A percentile compares a stretch with the other conserved stretches of the same genome.
Conservation (phyloP, 805 yeast species). For the Metschnikowia santaceciliae region DNA sequence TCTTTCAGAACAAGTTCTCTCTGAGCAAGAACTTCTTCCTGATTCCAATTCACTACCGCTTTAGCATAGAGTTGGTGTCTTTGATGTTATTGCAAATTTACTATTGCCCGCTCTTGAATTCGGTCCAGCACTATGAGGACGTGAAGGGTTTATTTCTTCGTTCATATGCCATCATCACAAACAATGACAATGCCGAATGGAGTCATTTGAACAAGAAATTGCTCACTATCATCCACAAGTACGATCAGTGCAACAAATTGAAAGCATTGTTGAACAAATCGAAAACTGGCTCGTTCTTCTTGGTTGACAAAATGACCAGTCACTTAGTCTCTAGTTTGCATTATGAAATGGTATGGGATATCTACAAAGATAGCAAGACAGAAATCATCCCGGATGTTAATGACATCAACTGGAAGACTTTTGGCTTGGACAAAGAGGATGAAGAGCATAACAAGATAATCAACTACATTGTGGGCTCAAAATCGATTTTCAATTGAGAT, state of each 20-base stretch:
- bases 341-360: conserved; percentile 39
- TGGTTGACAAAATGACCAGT: conserved; percentile 32
- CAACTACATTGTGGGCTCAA: conserved; percentile 8
- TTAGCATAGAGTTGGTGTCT: conserved; percentile 32
- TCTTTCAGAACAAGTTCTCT: conserved; percentile 22
- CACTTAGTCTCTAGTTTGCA: conserved; percentile 33
- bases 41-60: conserved; percentile 40
- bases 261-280: conserved; percentile 7
- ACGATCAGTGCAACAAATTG: conserved; percentile 10
- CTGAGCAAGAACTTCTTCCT: conserved; percentile 21
- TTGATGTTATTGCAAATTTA: conserved; percentile 30
- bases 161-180: conserved; percentile 11
- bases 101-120: conserved; percentile 12
- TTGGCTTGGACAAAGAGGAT: conserved; percentile 24
- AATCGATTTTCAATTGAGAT: conserved; percentile 7
- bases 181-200: conserved; percentile 8
- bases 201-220: conserved; percentile 8
- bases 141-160: conserved; percentile 12
- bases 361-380: conserved; percentile 25
- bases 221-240: conserved; percentile 14
- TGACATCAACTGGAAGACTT: conserved; percentile 25
- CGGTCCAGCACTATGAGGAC: conserved; percentile 10
- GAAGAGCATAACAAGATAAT: conserved; percentile 12
- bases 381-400: background rate
- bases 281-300: conserved; percentile 20